These are phyloP conservation scores for Zygoascus tannicola DNA, from an alignment of 805 yeast species.

Conservation along the genomic window DNA sequence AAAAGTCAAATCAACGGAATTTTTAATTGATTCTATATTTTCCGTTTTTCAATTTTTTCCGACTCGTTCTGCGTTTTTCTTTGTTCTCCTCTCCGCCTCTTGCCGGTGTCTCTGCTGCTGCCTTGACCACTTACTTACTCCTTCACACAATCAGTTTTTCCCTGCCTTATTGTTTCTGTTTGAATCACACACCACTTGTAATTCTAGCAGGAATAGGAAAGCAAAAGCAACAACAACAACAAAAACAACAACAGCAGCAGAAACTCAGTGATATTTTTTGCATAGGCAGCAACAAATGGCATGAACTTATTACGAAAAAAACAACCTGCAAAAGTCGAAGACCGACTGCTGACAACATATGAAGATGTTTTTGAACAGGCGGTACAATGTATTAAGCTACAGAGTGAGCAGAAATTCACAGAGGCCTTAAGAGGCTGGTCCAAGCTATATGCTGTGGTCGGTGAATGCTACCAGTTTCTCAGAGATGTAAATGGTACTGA, in stretches of 20 bases:
- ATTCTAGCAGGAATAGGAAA: neutral
- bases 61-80: too few relatives aligned
- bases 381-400: neutral
- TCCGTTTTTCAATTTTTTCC: too few relatives aligned
- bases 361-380: neutral
- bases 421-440: slow-evolving; percentile 1
- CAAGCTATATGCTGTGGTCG: neutral
- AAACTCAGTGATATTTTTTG: too few relatives aligned
- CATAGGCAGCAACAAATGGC: neutral
- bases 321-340: slow-evolving; percentile 1
- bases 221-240: slow-evolving; percentile 2
- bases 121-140: too few relatives aligned
- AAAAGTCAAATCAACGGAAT: too few relatives aligned
- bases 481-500: slow-evolving; percentile 1
- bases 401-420: neutral
- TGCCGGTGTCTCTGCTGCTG: too few relatives aligned
- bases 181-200: too few relatives aligned
- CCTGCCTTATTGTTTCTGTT: too few relatives aligned
- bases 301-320: slow-evolving; percentile 3
- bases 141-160: too few relatives aligned
- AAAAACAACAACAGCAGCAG: slow-evolving; percentile 3
- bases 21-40: too few relatives aligned
- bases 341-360: slow-evolving; percentile 1
- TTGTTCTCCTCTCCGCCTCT: too few relatives aligned
- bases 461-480: slow-evolving; percentile 2